Base-by-base conservation (phyloP, 78 protist species). In the Tieghemostelium lacteum region DNA sequence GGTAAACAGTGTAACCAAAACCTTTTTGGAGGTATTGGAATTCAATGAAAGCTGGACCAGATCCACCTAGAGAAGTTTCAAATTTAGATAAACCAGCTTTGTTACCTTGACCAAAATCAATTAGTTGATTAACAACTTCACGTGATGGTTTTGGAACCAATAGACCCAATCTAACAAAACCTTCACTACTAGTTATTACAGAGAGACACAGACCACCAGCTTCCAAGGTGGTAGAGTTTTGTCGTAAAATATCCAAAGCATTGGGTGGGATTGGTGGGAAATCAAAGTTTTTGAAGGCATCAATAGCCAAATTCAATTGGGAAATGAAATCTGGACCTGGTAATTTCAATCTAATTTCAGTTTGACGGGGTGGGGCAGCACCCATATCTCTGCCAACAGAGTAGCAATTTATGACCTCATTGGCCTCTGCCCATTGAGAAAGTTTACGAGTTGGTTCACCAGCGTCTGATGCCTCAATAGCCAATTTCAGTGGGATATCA, bases 351-450 rank as follows among this genome's bases (percentile, higher is more conserved):
- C 95, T 87, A 61, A 86, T 50, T 67, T 93, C 95, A 1, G 95
- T 93, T 74, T 93, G 95, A 63, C 95, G 61, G 49, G 95, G 95
- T 70, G 95, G 95, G 22, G 95, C 95, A 24, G 91, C 91, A 63
- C 89, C 95, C 95, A 93, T 93, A 49, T 93, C 95, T 49, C 95
- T 52, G 31, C 95, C 95, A 45, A 93, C 92, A 49, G 76, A 45
- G 40, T 66, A 86, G 66, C 87, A 71, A 26, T 76, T 85, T 26
- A 39, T 39, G 24, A 93, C 91, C 19, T 80, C 73, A 39, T 93
- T 78, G 22, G 85, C 50, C 40, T 93, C 93, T 16, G 86, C 92
- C 95, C 95, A 93, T 39, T 85, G 87, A 3, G 75, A 71, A 16
- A 87, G 64, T 76, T 71, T 66, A 24, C 75, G 28, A 22, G 94